phyloP scores from a whole-genome alignment of 164 flowering plant genomes.

The Nymphaea colorata region DNA sequence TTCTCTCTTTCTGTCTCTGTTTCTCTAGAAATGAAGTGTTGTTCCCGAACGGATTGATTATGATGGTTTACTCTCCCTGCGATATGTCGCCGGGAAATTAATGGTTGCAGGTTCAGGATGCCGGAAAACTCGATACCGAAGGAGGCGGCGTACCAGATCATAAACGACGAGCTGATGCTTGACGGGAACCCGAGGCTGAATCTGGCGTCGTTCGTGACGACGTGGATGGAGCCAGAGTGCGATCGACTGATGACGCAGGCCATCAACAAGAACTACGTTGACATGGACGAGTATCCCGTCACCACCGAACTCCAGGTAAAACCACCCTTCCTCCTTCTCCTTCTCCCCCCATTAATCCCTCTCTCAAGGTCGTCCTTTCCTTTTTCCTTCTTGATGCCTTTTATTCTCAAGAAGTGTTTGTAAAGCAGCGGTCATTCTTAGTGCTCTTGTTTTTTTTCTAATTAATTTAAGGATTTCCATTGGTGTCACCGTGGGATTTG shows the following conservation, averaged over 20 bases:
- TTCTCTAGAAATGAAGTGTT: neutral
- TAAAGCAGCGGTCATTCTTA: too few relatives aligned
- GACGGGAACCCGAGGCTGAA: constrained; percentile 74
- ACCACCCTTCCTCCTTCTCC: neutral
- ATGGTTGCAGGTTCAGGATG: constrained; percentile 33
- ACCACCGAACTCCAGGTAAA: constrained; percentile 65
- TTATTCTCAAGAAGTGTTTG: neutral
- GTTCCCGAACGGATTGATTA: neutral
- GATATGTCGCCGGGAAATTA: neutral
- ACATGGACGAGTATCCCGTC: constrained; percentile 76
- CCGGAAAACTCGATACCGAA: constrained; percentile 49
- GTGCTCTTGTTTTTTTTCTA: too few relatives aligned
- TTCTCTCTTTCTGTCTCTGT: neutral
- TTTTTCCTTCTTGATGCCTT: neutral
- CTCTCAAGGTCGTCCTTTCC: neutral
- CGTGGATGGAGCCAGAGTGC: constrained; percentile 86
- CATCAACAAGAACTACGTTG: constrained; percentile 69
- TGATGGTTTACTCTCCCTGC: neutral
- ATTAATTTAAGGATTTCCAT: too few relatives aligned
- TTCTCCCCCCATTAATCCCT: neutral
- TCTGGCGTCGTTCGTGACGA: constrained; percentile 71
- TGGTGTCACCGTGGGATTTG: too few relatives aligned
- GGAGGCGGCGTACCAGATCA: constrained; percentile 70
- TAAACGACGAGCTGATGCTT: constrained; percentile 60
- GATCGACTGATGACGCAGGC: constrained; percentile 51